A percentile compares a stretch with the other conserved stretches of the same genome.
Conservation (phyloP, 2,329 filamentous ascomycete species). For the Xylaria digitata region DNA sequence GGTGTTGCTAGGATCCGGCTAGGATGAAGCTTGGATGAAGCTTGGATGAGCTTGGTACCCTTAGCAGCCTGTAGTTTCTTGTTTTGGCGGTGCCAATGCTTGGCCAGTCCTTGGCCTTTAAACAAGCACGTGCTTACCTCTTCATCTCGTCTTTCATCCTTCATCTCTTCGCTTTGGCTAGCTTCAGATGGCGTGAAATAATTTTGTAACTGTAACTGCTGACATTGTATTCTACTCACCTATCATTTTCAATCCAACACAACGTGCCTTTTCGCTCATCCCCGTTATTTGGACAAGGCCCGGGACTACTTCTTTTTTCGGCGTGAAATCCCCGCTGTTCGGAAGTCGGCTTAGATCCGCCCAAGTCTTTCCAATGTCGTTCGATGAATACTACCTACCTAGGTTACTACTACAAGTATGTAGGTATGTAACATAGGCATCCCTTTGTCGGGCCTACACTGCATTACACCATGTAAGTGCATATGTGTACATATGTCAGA, state of each 20-base stretch:
- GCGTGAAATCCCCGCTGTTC: background rate
- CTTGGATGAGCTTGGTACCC: background rate
- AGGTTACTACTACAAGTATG: too few species aligned
- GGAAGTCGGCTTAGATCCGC: background rate
- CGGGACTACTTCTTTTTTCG: too few species aligned
- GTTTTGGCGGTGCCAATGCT: slow-evolving; percentile 32
- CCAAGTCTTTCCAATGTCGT: background rate
- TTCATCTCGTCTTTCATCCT: slow-evolving; percentile 10
- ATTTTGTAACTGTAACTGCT: background rate
- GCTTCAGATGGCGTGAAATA: background rate
- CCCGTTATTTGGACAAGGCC: too few species aligned
- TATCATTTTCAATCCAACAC: background rate
- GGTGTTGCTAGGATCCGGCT: slow-evolving; percentile 10
- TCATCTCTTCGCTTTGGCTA: slow-evolving; percentile 3
- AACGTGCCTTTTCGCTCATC: too few species aligned
- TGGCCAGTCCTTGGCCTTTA: slow-evolving; percentile 38
- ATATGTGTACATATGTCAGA: too few species aligned
- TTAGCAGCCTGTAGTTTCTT: slow-evolving; percentile 6
- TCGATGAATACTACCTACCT: too few species aligned
- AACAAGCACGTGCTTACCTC: slow-evolving; percentile 30
- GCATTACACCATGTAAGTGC: too few species aligned
- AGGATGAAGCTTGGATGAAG: too few species aligned
- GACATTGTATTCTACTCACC: background rate
- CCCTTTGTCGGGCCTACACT: too few species aligned
- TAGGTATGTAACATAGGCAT: too few species aligned